Evolutionary conservation across 225 moss, liverwort and hornwort species (phyloP), one percentile per base, ranked within the genome.

Genomic region (Antitrichia curtipendula): DNA sequence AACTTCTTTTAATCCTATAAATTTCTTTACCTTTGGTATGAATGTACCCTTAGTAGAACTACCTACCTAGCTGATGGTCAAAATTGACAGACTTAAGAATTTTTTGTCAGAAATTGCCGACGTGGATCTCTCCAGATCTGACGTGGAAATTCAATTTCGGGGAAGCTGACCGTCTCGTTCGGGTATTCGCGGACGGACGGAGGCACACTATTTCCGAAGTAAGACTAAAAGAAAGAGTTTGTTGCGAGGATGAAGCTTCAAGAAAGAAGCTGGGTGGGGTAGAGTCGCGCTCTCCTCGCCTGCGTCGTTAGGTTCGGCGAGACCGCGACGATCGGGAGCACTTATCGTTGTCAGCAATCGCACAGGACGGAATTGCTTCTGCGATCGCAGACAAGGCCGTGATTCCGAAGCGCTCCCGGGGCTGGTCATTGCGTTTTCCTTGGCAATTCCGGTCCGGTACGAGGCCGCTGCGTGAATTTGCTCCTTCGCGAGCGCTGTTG

Each of bases 1-100:
- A 24, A 6, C 24, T 76, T 24, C 2, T 76, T 9, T 77, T 10
- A 36, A 25, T 0, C 16, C 38, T 38, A 11, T 27, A 53, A 78
- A 56, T 56, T 56, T 56, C 38, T 56, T 78, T 12, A 56, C 7
- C 11, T n/a, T 56, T 38, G 11, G 12, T 10, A 16, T 77, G n/a
- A n/a, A 54, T 77, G n/a, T 24, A 36, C 4, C 29, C 6, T 7
- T 31, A 6, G 1, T 0, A 1, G 4, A 52, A 15, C 3, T 24
- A 24, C 16, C 6, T 36, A 50, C 14, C 5, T 12, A 32, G 15
- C 9, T 49, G n/a, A 54, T 16, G n/a, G 25, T 76, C 31, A 15
- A 16, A 76, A 24, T 53, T 53, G n/a, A 53, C 24, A 56, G 27
- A 40, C 16, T n/a, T 41, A 3, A 6, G 5, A 19, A 59, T 6